Evolutionary conservation across 805 yeast species (phyloP).

Genomic region (Ogataea parapolymorpha): DNA sequence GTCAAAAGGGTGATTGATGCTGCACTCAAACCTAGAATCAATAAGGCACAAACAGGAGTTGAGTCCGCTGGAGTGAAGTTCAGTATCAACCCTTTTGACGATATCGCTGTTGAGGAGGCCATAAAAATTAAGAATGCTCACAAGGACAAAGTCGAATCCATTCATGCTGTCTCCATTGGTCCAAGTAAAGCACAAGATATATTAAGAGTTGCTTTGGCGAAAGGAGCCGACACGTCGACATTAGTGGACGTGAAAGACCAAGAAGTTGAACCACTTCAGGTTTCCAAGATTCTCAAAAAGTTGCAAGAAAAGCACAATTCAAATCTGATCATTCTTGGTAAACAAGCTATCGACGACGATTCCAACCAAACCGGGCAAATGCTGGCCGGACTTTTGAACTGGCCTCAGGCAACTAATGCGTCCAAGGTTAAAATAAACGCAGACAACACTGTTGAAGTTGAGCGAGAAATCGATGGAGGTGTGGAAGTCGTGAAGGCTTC

Average conservation of each 20-base stretch:
- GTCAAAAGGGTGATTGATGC: conserved; percentile 93
- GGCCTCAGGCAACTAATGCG: conserved; percentile 98
- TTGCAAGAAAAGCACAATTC: conserved; percentile 66
- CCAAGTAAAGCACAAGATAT: conserved; percentile 84
- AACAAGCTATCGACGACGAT: conserved; percentile 96
- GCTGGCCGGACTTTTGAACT: conserved; percentile 85
- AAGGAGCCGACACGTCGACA: conserved; percentile 88
- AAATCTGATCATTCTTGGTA: conserved; percentile 86
- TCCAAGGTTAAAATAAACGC: conserved; percentile 67
- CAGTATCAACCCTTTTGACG: conserved; percentile 95
- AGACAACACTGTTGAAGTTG: conserved; percentile 65
- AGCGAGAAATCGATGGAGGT: conserved; percentile 96
- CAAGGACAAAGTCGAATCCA: conserved; percentile 65
- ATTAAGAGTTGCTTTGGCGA: conserved; percentile 85
- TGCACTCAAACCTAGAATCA: conserved; percentile 89
- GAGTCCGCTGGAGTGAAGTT: conserved; percentile 89
- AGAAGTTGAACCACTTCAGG: conserved; percentile 76
- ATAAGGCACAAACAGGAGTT: conserved; percentile 77
- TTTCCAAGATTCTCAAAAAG: conserved; percentile 79
- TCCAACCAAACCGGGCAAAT: conserved; percentile 95
- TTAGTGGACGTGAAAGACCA: conserved; percentile 72
- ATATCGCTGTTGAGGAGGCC: conserved; percentile 95
- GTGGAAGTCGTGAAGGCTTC: conserved; percentile 73
- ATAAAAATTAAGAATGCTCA: conserved; percentile 66
- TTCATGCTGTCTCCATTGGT: conserved; percentile 92